These are phyloP conservation scores for Adansonia madagascariensis DNA, from an alignment of 441 rosid genomes.

Conservation along the genomic window DNA sequence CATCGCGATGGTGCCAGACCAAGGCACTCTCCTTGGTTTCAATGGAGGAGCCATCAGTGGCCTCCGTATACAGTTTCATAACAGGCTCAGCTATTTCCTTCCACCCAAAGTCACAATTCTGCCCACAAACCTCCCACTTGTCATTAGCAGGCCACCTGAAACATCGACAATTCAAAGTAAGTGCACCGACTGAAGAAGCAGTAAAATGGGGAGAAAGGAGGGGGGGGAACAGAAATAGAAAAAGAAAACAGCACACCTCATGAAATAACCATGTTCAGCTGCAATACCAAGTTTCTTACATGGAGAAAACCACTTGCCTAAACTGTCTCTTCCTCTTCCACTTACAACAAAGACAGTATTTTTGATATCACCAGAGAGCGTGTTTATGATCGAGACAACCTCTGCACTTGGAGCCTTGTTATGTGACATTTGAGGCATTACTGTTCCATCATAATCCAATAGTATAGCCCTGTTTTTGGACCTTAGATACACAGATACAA, in stretches of 20 bases:
- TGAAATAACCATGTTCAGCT: conserved; percentile 71
- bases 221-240: not conserved
- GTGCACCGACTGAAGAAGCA: not conserved
- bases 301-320: conserved; percentile 69
- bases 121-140: conserved; percentile 60
- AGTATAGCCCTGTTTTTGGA: conserved; percentile 67
- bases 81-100: conserved; percentile 70
- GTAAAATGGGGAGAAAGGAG: not conserved
- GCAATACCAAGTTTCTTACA: conserved; percentile 71
- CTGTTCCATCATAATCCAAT: conserved; percentile 75
- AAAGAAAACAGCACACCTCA: conserved; percentile 46
- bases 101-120: conserved; percentile 65
- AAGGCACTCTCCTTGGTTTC: conserved; percentile 74
- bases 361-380: conserved; percentile 55
- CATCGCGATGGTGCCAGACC: conserved; percentile 79
- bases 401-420: conserved; percentile 57
- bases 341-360: conserved; percentile 70
- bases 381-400: conserved; percentile 55
- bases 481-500: conserved; percentile 57
- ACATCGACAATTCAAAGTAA: conserved; percentile 22
- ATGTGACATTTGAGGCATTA: conserved; percentile 70
- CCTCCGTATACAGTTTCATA: conserved; percentile 68
- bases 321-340: conserved; percentile 67
- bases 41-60: conserved; percentile 75
- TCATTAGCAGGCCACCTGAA: conserved; percentile 54